phyloP scores from a whole-genome alignment of 176 grass and related monocot genomes.

The Lolium rigidum region DNA sequence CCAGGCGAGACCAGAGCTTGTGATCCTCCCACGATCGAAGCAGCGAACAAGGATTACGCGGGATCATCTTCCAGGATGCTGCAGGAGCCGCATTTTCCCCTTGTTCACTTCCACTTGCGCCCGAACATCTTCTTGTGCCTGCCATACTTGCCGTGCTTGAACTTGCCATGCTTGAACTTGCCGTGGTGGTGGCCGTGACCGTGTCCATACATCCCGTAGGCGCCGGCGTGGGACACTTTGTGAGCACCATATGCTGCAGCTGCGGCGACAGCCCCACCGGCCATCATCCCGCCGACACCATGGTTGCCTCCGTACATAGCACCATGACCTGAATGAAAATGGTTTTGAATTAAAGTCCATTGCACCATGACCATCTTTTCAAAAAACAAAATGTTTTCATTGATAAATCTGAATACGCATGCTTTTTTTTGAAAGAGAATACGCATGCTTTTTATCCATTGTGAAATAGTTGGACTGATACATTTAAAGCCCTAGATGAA shows the following conservation, averaged over 20 bases:
- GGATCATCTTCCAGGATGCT: not conserved
- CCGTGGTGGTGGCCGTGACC: conserved; percentile 26
- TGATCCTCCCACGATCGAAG: not conserved
- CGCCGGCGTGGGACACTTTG: conserved; percentile 52
- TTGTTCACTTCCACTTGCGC: conserved; percentile 49
- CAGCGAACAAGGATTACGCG: not conserved
- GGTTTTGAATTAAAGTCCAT: too few species aligned
- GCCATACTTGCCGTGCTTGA: conserved; percentile 67
- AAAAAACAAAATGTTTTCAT: too few species aligned
- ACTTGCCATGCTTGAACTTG: conserved; percentile 74
- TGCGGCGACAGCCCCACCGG: conserved; percentile 52
- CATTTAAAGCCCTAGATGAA: too few species aligned
- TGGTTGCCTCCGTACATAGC: conserved; percentile 53
- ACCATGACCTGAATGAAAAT: conserved; percentile 32
- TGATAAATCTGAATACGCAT: too few species aligned
- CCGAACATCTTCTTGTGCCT: conserved; percentile 60
- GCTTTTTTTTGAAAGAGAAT: too few species aligned
- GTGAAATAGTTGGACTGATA: too few species aligned
- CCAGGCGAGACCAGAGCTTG: not conserved
- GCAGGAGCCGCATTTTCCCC: not conserved
- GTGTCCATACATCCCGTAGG: conserved; percentile 46
- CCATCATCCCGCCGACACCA: conserved; percentile 58
- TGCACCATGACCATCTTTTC: too few species aligned
- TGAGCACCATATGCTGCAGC: conserved; percentile 66
- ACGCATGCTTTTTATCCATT: too few species aligned